phyloP scores from a whole-genome alignment of 164 flowering plant genomes.

The Nymphaea colorata region DNA sequence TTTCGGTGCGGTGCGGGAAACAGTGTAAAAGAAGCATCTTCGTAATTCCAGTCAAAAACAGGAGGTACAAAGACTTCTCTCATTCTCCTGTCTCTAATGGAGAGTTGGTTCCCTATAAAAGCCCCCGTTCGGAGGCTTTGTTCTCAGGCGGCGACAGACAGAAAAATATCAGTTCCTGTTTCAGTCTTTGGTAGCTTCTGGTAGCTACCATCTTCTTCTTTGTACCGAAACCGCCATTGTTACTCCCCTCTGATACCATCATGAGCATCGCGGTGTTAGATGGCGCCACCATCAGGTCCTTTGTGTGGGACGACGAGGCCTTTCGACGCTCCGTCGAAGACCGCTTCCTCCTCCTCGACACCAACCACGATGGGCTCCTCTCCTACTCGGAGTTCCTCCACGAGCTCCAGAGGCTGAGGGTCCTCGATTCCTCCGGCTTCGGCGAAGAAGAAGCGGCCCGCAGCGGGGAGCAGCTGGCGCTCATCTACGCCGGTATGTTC shows the following conservation, averaged over 20 bases:
- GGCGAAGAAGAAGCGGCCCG: background rate
- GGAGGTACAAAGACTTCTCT: too few relatives aligned
- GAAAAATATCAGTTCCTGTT: too few relatives aligned
- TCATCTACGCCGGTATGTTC: background rate
- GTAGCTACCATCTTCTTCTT: background rate
- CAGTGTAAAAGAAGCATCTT: background rate
- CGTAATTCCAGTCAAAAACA: background rate
- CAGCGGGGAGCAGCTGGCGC: background rate
- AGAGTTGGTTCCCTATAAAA: too few relatives aligned
- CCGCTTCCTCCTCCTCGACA: background rate
- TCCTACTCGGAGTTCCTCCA: background rate
- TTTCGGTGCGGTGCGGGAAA: background rate
- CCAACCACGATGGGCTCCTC: background rate
- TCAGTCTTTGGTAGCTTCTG: too few relatives aligned
- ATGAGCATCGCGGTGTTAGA: background rate
- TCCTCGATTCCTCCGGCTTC: background rate
- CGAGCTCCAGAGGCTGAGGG: background rate
- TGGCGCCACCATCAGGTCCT: background rate
- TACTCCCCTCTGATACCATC: background rate
- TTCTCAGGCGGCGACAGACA: too few relatives aligned
- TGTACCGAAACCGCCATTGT: background rate
- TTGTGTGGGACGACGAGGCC: background rate
- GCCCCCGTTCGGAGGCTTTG: too few relatives aligned
- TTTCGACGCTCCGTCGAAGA: background rate
- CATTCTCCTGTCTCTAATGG: too few relatives aligned